Base-by-base conservation (phyloP, 2,329 filamentous ascomycete species). In the Phialemoniopsis sp. region DNA sequence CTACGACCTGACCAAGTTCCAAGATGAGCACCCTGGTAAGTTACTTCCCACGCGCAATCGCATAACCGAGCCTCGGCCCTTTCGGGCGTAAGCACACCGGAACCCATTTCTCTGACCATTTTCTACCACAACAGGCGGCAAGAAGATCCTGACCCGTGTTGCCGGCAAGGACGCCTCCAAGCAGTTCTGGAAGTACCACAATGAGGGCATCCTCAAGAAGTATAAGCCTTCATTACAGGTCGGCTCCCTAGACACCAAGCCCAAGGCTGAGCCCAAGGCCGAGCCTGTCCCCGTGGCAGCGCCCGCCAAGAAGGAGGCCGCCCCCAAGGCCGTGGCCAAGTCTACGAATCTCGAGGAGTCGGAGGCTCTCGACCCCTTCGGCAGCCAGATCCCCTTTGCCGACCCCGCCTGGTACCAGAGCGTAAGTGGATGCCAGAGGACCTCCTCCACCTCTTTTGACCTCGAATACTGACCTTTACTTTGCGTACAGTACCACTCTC, bases 391-490 rank as follows among this genome's bases (percentile, higher is more conserved):
- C 48, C 93, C 93, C 26, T 97, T 94, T 58, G 86, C 81, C 19
- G 93, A 98, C 55, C 93, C 93, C 12, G 80, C 78, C 34, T 98
- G 93, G 93, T 96, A 96, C 65, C 90, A 95, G 63, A 84, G 83
- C 50, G 89, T 94, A 73, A 63, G 88, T 62, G 21, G n/a, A n/a
- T n/a, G n/a, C n/a, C n/a, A n/a, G n/a, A n/a, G n/a, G n/a, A n/a
- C n/a, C n/a, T n/a, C n/a, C n/a, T n/a, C n/a, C n/a, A n/a, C n/a
- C n/a, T n/a, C n/a, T n/a, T n/a, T n/a, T n/a, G n/a, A n/a, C n/a
- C n/a, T n/a, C n/a, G n/a, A 14, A 17, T 29, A 29, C 18, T 32
- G 7, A 32, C 31, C 18, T 13, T 15, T 5, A 29, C 18, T 18
- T 39, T 7, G 36, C n/a, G 13, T 15, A 10, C 48, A 94, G 87